phyloP scores from a whole-genome alignment of 495 filamentous ascomycete species.

The Xylaria flabelliformis region DNA sequence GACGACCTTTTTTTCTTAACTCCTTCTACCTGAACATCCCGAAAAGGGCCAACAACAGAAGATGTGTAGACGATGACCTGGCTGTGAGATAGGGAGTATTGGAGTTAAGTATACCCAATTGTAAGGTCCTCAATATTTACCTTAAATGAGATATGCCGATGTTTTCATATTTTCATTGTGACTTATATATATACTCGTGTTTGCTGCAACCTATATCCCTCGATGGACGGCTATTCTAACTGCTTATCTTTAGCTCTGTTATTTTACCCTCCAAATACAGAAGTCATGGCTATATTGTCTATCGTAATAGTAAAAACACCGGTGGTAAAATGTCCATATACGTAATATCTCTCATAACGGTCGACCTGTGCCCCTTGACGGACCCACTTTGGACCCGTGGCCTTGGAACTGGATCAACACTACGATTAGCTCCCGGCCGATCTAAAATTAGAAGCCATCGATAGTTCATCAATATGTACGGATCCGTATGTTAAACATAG shows the following conservation, averaged over 20 bases:
- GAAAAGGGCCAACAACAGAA: background rate
- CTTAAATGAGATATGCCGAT: background rate
- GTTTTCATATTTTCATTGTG: conserved; percentile 1
- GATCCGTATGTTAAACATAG: background rate
- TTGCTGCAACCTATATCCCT: background rate
- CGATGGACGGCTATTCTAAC: background rate
- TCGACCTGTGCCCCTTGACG: background rate
- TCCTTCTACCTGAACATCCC: background rate
- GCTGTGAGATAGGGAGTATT: conserved; percentile 14
- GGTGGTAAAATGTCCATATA: background rate
- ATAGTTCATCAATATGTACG: too few relatives aligned
- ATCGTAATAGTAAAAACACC: background rate
- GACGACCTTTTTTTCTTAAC: background rate
- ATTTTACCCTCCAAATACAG: background rate
- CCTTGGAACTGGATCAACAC: conserved; percentile 15
- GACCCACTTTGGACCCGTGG: conserved; percentile 16
- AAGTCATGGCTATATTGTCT: background rate
- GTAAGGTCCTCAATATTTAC: background rate
- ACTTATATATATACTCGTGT: too few relatives aligned
- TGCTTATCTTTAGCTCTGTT: background rate
- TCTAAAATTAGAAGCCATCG: conserved; percentile 23
- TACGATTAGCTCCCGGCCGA: conserved; percentile 10
- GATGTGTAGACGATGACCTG: background rate
- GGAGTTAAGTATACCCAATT: conserved; percentile 26
- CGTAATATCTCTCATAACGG: background rate